Base-by-base conservation (phyloP, 2,329 filamentous ascomycete genomes). In the Ophiocordyceps camponoti-leonardi region DNA sequence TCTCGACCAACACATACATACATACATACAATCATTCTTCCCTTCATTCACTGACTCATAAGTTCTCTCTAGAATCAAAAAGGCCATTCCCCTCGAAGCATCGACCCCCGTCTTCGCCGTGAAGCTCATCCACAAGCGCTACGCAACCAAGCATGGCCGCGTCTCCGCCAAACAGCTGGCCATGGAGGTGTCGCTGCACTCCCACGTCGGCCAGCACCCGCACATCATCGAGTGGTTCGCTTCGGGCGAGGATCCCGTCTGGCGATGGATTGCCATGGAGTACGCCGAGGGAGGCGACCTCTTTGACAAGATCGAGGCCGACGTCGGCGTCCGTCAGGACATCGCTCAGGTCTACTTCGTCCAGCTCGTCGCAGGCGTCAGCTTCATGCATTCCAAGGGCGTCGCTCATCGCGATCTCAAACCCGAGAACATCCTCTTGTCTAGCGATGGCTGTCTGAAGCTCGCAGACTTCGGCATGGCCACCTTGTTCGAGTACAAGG, bases 211-310 rank as follows among this genome's bases (percentile, higher is more conserved):
- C 43, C 81, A 85, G 52, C 93, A 98, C 60, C 78, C 81, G 45
- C 94, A 98, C 62, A 83, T 98, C 52, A 95, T 98, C 56, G 82
- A 86, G 58, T 95, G 86, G 73, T 87, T 93, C 54, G 81, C 83
- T 40, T 83, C 81, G 2, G 90, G 87, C 46, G 86, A 95, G 61
- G 88, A 98, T 59, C 57, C 71, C 0, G 67, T 81, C 18, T 98
- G 92, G 90, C 78, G 84, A 54, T 98, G 92, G 92, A 94, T 98
- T 54, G 90, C 88, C 37, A 95, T 98, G 87, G 92, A 98, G 63
- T 82, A 86, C 53, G 92, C 92, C 42, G 86, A 93, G 55, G 92
- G 92, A 40, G 92, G 92, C 12, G 92, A 98, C 60, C 72, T 98
- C 8, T 98, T 98, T 62, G 92, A 98, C 77, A 98, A 98, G 69